A percentile compares a stretch with the other conserved stretches of the same genome.
phyloP scores from a whole-genome alignment of 495 filamentous ascomycete genomes.

The Talaromyces ruber region DNA sequence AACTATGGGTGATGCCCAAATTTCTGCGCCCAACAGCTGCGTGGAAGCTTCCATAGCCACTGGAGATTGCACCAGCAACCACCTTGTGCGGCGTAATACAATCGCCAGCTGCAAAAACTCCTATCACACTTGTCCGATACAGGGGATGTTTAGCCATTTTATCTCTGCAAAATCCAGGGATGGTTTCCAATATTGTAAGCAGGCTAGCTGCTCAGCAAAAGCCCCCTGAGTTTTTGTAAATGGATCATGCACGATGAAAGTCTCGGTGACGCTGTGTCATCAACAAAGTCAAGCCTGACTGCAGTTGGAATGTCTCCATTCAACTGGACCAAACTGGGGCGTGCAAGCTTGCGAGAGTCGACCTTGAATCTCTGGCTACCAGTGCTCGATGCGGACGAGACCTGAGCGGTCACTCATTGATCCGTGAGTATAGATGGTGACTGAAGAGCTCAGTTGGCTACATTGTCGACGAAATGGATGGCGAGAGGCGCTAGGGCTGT shows the following conservation, averaged over 20 bases:
- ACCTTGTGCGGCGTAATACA: constrained; percentile 5
- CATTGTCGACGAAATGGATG: not conserved
- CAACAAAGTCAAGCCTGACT: not conserved
- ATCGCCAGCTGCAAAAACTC: constrained; percentile 33
- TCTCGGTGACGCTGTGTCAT: not conserved
- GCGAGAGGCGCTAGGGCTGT: not conserved
- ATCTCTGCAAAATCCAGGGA: no score
- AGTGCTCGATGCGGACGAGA: not conserved
- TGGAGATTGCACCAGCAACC: not conserved
- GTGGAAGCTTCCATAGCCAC: no score
- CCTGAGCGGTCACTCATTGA: not conserved
- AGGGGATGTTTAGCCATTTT: constrained; percentile 10
- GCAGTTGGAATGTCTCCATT: not conserved
- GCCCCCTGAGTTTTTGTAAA: constrained; percentile 10
- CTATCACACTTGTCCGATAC: constrained; percentile 21
- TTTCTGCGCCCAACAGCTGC: no score
- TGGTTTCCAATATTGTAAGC: constrained; percentile 14
- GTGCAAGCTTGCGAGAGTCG: not conserved
- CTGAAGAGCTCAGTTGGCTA: not conserved
- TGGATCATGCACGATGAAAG: not conserved
- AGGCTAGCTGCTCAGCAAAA: constrained; percentile 21
- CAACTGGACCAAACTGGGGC: not conserved
- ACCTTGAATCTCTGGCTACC: not conserved
- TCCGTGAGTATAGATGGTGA: not conserved
- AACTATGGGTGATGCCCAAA: no score